A percentile compares a stretch with the other conserved stretches of the same genome.
phyloP scores from a whole-genome alignment of 2,329 filamentous ascomycete species.

The Colletotrichum musae region DNA sequence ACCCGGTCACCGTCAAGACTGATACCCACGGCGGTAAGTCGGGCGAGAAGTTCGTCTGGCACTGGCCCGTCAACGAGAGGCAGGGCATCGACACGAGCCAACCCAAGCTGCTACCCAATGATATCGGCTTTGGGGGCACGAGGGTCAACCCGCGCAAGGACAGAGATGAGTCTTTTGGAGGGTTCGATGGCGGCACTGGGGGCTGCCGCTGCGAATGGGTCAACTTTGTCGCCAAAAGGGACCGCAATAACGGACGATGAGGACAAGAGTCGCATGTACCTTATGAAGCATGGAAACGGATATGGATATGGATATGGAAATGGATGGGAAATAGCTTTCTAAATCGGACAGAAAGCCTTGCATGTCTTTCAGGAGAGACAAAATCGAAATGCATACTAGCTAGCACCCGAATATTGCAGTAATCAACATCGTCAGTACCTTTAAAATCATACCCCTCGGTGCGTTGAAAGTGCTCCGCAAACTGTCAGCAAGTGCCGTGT shows the following conservation, averaged over 20 bases:
- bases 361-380: neutral
- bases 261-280: neutral
- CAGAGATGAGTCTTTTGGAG: conserved; percentile 65
- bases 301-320: neutral
- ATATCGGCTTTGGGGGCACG: conserved; percentile 65
- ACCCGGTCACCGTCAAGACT: conserved; percentile 72
- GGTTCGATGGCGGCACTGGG: conserved; percentile 74
- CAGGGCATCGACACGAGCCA: conserved; percentile 61
- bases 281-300: neutral
- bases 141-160: conserved; percentile 66
- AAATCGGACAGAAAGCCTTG: conserved; percentile 8
- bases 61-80: conserved; percentile 64
- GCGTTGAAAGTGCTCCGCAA: neutral
- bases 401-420: conserved; percentile 19
- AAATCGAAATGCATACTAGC: conserved; percentile 23
- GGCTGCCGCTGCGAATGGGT: conserved; percentile 75
- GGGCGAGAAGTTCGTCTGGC: conserved; percentile 67
- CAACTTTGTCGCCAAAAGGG: conserved; percentile 60
- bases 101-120: conserved; percentile 62
- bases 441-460: too few species aligned
- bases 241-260: conserved; percentile 8
- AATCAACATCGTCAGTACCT: conserved; percentile 8
- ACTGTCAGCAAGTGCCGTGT: conserved; percentile 5
- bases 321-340: conserved; percentile 12
- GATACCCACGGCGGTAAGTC: conserved; percentile 75